Base-by-base conservation (phyloP, 2,329 filamentous ascomycete genomes). In the Daldinia sp. region DNA sequence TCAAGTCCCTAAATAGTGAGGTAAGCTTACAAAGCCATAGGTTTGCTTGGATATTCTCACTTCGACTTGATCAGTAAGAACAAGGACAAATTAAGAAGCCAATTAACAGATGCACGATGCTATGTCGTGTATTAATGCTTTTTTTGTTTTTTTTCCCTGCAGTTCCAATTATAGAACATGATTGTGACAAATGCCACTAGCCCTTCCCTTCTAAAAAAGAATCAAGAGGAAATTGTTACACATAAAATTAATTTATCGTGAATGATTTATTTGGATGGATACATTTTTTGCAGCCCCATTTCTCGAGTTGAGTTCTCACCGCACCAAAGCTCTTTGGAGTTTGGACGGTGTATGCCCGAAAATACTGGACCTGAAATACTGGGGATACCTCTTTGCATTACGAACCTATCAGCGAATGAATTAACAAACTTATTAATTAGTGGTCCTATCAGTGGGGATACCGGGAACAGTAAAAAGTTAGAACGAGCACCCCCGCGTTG, bases 401-500 rank as follows among this genome's bases (percentile, higher is more conserved):
- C 23, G 19, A 21, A 43, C 39, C 13, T 25, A 43, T 43, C 21
- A 39, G n/a, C n/a, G n/a, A n/a, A n/a, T n/a, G n/a, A n/a, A n/a
- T n/a, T n/a, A n/a, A n/a, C n/a, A n/a, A n/a, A n/a, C n/a, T n/a
- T n/a, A n/a, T n/a, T n/a, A n/a, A n/a, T n/a, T n/a, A n/a, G n/a
- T n/a, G n/a, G n/a, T n/a, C 35, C 35, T 39, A 35, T 15, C 30
- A 43, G 37, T 23, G 37, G 37, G 13, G 29, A 29, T n/a, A 43
- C 19, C n/a, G 37, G 37, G 13, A 47, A 29, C 25, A 7, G 8
- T n/a, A 8, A 29, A 29, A 9, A 41, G 32, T 35, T 2, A 43
- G 19, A 47, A 41, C 30, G 43, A 37, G 51, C 35, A 49, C 34
- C 19, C 57, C 58, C 52, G 56, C 62, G 65, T 68, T 68, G 65